These are phyloP conservation scores for Sugiyamaella qingdaonensis DNA, from an alignment of 805 yeast genomes.

Conservation along the genomic window DNA sequence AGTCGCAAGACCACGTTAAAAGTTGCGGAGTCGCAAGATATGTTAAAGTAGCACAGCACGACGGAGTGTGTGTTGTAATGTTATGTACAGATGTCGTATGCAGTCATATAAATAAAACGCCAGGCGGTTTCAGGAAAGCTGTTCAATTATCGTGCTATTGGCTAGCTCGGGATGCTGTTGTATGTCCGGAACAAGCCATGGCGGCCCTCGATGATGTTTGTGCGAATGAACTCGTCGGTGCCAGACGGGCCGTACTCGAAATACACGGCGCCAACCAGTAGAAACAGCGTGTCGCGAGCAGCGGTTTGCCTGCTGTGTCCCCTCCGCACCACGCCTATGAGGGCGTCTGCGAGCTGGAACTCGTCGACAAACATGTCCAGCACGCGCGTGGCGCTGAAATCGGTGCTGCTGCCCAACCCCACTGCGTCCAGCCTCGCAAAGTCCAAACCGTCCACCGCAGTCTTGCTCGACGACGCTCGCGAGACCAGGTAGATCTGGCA, in stretches of 20 bases:
- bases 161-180: neutral
- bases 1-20: too few relatives aligned
- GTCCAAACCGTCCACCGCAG: conserved; percentile 2
- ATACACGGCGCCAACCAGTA: conserved; percentile 12
- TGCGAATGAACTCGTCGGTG: conserved; percentile 4
- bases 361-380: conserved; percentile 5
- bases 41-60: too few relatives aligned
- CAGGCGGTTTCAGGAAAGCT: too few relatives aligned
- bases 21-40: too few relatives aligned
- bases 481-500: conserved; percentile 4
- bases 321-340: neutral
- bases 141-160: too few relatives aligned
- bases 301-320: neutral
- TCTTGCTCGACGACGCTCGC: neutral
- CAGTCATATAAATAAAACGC: too few relatives aligned
- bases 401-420: neutral
- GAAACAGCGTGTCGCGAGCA: conserved; percentile 3
- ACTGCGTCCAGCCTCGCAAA: neutral
- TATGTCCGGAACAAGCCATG: conserved; percentile 6
- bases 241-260: conserved; percentile 5
- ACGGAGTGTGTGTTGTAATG: too few relatives aligned
- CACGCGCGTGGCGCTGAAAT: neutral
- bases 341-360: conserved; percentile 5
- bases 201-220: conserved; percentile 4
- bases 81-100: too few relatives aligned